Evolutionary conservation across 2,329 filamentous ascomycete species (phyloP), one percentile per base, ranked within the genome.

Genomic region (Nemania sp.): DNA sequence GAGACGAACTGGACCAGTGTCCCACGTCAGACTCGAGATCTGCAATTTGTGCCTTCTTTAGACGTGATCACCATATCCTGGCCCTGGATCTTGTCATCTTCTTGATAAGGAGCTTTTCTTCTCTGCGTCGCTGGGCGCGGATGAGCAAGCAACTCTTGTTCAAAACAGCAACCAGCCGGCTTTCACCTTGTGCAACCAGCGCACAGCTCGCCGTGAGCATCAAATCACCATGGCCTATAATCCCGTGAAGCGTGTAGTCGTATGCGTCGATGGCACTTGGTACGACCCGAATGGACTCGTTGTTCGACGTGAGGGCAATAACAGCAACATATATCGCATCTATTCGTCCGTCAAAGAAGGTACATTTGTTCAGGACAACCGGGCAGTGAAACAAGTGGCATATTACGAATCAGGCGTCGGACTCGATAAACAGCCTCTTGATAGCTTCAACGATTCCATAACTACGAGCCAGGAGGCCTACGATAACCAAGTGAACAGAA

Each of bases 401-500:
- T 64, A 64, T 41, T 73, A 73, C 55, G 71, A 72, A 54, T 62
- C 66, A 8, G 74, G 72, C 35, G 72, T 75, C 6, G 73, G 73
- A 5, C 51, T 64, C 20, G 68, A 72, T 1, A 72, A 61, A 45
- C 64, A 59, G 38, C 64, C 68, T 11, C 57, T 74, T 10, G 67
- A 73, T 26, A 69, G 29, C 15, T 74, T 68, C 15, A 73, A 72
- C 29, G 72, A 75, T 13, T 66, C 64, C 1, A 66, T 72, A 2
- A 71, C 63, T 5, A 69, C 64, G 15, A 68, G 62, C 26, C 62
- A 62, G 22, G 72, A 72, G 8, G 64, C 67, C 10, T 70, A 60
- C 20, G 64, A 71, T 8, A 63, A 70, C 7, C 71, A 73, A 29
- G 66, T 76, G 15, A 66, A 73, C 29, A 67, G 70, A 7, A 69